A percentile compares a stretch with the other conserved stretches of the same genome.
Conservation (phyloP, 2,329 filamentous ascomycete genomes). For the Colletotrichum zoysiae region DNA sequence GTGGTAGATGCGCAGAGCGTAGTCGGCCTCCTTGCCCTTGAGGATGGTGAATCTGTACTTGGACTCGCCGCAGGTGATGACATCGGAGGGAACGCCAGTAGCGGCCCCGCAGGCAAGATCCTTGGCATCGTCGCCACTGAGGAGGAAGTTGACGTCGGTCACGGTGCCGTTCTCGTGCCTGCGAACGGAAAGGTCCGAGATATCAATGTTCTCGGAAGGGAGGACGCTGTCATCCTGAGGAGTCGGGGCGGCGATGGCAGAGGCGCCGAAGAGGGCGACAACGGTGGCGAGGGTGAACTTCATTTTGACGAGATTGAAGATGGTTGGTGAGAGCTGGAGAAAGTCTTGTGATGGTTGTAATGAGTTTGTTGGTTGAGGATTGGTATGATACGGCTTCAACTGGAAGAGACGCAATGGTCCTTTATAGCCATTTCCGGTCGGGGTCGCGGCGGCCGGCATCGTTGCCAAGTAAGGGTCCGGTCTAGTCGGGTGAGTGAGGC, state of each 20-base stretch:
- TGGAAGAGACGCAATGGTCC: background rate
- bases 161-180: slow-evolving; percentile 42
- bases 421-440: background rate
- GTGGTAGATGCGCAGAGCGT: slow-evolving; percentile 45
- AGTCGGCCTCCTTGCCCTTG: slow-evolving; percentile 40
- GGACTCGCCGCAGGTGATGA: slow-evolving; percentile 46
- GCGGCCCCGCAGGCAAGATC: slow-evolving; percentile 39
- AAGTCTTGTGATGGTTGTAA: background rate
- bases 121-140: slow-evolving; percentile 43
- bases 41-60: slow-evolving; percentile 48
- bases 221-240: slow-evolving; percentile 16
- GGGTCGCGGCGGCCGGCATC: background rate
- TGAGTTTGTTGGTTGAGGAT: background rate
- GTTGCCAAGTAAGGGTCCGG: slow-evolving; percentile 20
- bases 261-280: slow-evolving; percentile 43
- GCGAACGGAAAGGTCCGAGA: slow-evolving; percentile 45
- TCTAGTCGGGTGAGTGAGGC: slow-evolving; percentile 14
- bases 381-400: background rate
- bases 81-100: slow-evolving; percentile 43
- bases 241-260: slow-evolving; percentile 42
- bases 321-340: no score
- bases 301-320: slow-evolving; percentile 42
- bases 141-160: slow-evolving; percentile 43
- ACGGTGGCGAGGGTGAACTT: slow-evolving; percentile 43
- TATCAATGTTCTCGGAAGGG: slow-evolving; percentile 45